Conservation (phyloP, 192 early-diverging fungal species). For the Allomyces javanicus region DNA sequence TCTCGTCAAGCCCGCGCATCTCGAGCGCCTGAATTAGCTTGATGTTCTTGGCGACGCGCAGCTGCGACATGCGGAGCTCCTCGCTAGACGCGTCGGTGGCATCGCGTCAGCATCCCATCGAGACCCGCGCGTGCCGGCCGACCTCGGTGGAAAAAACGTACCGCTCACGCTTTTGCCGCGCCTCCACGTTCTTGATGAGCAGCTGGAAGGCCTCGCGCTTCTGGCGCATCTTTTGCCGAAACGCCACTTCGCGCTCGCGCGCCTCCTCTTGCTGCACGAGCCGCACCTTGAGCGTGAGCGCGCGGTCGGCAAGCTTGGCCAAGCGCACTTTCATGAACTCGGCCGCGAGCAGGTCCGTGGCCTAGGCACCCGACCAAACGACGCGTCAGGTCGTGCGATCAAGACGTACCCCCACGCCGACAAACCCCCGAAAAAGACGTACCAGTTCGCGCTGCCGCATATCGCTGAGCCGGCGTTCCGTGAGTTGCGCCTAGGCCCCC, state of each 20-base stretch:
- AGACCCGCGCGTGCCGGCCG: constrained; percentile 7
- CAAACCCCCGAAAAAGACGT: too few species aligned
- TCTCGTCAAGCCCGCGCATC: constrained; percentile 9
- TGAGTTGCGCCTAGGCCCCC: background rate
- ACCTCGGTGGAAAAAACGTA: constrained; percentile 5
- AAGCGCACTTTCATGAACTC: constrained; percentile 7
- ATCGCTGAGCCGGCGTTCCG: background rate
- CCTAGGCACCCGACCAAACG: background rate
- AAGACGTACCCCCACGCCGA: too few species aligned
- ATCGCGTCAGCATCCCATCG: constrained; percentile 4
- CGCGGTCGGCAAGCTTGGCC: constrained; percentile 8
- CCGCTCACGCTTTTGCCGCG: constrained; percentile 9
- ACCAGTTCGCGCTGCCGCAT: background rate
- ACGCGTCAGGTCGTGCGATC: too few species aligned
- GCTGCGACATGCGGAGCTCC: background rate
- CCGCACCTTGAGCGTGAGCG: constrained; percentile 7
- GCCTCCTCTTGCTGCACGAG: constrained; percentile 7
- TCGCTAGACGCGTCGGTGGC: background rate
- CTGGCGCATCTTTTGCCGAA: constrained; percentile 6
- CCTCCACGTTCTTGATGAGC: constrained; percentile 7
- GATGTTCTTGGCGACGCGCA: constrained; percentile 4
- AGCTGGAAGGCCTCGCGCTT: constrained; percentile 4
- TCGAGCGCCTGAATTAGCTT: constrained; percentile 8
- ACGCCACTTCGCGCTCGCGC: constrained; percentile 7
- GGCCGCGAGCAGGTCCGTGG: constrained; percentile 7